These are phyloP conservation scores for Lavandula angustifolia DNA, from an alignment of 257 asterid genomes.

Conservation along the genomic window DNA sequence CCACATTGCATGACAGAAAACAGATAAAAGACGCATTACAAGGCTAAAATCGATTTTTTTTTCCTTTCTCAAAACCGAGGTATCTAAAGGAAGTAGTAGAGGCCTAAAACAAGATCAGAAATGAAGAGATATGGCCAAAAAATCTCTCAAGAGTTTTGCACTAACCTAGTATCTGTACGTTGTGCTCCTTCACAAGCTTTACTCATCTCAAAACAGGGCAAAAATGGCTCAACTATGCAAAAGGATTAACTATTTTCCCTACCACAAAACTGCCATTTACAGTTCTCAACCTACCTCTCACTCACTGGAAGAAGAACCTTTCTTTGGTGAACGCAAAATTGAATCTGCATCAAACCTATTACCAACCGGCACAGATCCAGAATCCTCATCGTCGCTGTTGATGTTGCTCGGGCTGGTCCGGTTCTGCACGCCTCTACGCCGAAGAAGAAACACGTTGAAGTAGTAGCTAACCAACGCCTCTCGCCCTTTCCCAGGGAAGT, in stretches of 20 bases:
- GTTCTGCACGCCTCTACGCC: constrained; percentile 67
- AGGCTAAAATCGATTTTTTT: too few relatives aligned
- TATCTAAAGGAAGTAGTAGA: too few relatives aligned
- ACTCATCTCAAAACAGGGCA: too few relatives aligned
- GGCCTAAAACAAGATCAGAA: too few relatives aligned
- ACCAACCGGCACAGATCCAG: constrained; percentile 48
- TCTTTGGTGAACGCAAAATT: constrained; percentile 73
- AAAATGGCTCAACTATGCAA: too few relatives aligned
- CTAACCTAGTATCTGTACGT: too few relatives aligned
- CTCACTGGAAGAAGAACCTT: constrained; percentile 32
- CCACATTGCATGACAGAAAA: too few relatives aligned
- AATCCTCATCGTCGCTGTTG: constrained; percentile 80
- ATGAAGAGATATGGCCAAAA: too few relatives aligned
- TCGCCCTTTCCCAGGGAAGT: constrained; percentile 47
- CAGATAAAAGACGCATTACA: too few relatives aligned
- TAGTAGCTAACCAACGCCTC: constrained; percentile 64
- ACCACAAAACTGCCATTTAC: constrained; percentile 21
- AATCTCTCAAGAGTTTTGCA: too few relatives aligned
- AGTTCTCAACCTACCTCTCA: constrained; percentile 22
- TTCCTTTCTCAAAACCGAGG: too few relatives aligned
- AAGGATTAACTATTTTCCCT: too few relatives aligned
- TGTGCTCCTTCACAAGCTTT: neutral
- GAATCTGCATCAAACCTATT: constrained; percentile 66
- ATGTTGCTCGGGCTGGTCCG: constrained; percentile 47
- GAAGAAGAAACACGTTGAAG: constrained; percentile 60